A percentile compares a stretch with the other conserved stretches of the same genome.
Evolutionary conservation across 2,329 filamentous ascomycete genomes (phyloP).

Genomic region (Curvularia sp.): DNA sequence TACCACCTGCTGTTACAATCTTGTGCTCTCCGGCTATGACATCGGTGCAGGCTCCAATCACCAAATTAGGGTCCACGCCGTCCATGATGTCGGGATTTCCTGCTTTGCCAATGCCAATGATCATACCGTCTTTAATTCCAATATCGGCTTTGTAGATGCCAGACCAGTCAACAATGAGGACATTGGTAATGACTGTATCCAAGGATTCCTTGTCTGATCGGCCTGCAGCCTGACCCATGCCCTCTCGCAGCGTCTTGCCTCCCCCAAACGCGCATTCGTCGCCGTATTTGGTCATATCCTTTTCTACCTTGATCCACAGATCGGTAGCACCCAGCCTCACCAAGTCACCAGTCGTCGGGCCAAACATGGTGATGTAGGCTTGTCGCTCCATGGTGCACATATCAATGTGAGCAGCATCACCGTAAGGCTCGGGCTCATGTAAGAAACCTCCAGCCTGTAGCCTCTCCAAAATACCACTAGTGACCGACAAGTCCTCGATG

Average conservation of each 20-base stretch:
- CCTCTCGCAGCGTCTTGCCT: constrained; percentile 90
- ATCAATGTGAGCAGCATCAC: constrained; percentile 64
- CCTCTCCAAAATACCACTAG: constrained; percentile 70
- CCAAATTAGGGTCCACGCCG: constrained; percentile 76
- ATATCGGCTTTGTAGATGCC: constrained; percentile 98
- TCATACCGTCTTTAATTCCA: constrained; percentile 85
- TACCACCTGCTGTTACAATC: constrained; percentile 88
- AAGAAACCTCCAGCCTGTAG: constrained; percentile 78
- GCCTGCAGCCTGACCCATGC: constrained; percentile 92
- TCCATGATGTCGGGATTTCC: constrained; percentile 98
- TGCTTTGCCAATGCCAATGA: constrained; percentile 90
- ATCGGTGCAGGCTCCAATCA: constrained; percentile 88
- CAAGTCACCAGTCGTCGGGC: constrained; percentile 87
- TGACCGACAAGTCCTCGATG: constrained; percentile 68
- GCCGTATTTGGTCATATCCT: constrained; percentile 82
- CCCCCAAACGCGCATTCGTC: constrained; percentile 97
- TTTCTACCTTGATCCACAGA: constrained; percentile 89
- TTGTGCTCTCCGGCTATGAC: constrained; percentile 89
- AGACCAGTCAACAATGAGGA: constrained; percentile 86
- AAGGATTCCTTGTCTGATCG: constrained; percentile 74
- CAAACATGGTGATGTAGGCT: constrained; percentile 88
- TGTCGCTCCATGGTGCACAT: constrained; percentile 75
- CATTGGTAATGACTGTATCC: constrained; percentile 88
- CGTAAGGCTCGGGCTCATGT: constrained; percentile 72
- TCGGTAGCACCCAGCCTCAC: constrained; percentile 83